These are phyloP conservation scores for Chionographis japonica DNA, from an alignment of 106 monocot genomes.

Conservation along the genomic window DNA sequence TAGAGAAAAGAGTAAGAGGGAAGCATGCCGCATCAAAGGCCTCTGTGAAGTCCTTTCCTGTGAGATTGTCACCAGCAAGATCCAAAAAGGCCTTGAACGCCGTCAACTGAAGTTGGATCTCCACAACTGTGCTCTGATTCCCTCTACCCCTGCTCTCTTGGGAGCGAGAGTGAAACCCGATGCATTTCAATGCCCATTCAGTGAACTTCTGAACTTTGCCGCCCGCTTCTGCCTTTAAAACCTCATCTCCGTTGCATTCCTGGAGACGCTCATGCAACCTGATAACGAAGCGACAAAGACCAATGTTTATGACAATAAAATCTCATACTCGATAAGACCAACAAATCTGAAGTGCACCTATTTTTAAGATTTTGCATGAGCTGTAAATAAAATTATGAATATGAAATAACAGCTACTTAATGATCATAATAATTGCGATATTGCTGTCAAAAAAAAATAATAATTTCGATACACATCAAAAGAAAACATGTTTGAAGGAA, in stretches of 20 bases:
- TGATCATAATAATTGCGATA: no score
- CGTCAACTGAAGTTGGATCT: conserved; percentile 58
- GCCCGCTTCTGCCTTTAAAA: conserved; percentile 58
- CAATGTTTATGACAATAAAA: not conserved
- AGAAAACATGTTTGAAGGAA: not conserved
- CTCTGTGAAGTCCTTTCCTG: conserved; percentile 61
- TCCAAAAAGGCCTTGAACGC: conserved; percentile 65
- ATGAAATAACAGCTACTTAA: no score
- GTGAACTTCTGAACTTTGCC: conserved; percentile 65
- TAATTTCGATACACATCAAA: no score
- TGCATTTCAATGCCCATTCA: conserved; percentile 70
- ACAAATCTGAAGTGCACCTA: no score
- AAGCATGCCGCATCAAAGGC: conserved; percentile 81
- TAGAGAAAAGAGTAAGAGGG: conserved; percentile 69
- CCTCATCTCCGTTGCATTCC: conserved; percentile 57
- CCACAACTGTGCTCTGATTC: conserved; percentile 20
- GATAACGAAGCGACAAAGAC: not conserved
- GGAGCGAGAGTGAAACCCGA: conserved; percentile 42
- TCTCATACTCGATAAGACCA: no score
- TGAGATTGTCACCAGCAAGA: conserved; percentile 53
- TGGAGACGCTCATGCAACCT: conserved; percentile 67
- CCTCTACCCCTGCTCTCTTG: conserved; percentile 24
- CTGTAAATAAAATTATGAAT: no score
- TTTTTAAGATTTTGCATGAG: no score
- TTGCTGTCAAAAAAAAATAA: no score